Evolutionary conservation across 2,329 filamentous ascomycete species (phyloP), one percentile per base, ranked within the genome.

Genomic region (Calonectria naviculata): DNA sequence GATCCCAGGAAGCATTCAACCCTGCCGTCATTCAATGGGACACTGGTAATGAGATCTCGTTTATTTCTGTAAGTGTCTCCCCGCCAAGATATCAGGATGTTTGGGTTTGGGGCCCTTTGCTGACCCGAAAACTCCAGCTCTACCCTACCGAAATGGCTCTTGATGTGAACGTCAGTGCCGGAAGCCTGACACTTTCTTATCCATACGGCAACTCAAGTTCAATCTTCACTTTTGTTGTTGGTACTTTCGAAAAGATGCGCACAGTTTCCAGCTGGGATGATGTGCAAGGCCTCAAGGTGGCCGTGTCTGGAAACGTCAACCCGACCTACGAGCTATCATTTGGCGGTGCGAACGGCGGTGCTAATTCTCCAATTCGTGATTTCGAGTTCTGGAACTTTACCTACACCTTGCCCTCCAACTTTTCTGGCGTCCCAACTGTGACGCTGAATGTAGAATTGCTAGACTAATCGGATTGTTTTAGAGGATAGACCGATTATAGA

Each of bases 11-110:
- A 8, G 85, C 87, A 0, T 92, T 90, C 79, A 91, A 88, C 69
- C 90, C 90, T 0, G 88, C 88, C 0, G 87, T 92, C 7, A 85
- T 89, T 0, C 90, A 92, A 75, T 92, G 90, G 91, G 78, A 83
- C 19, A 84, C 83, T 5, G 84, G 82, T 5, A 74, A 76, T 24
- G 83, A 84, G 60, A 79, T 81, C 9, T 74, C 76, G 0, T 81
- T 76, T 12, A 74, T 80, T 15, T 78, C 76, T 5, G 77, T 77
- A 68, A 58, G 77, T 75, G 9, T 5, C 10, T 13, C 3, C 6
- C 5, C 13, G 19, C 28, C 2, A 13, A 6, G 4, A 58, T 17
- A 9, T 3, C n/a, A n/a, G n/a, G n/a, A n/a, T 3, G 4, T 4
- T 34, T 15, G 12, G 10, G 12, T 1, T 13, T 84, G 82, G 0